A percentile compares a stretch with the other conserved stretches of the same genome.
Evolutionary conservation across 179 eudicot genomes (phyloP).

Genomic region (Beta corolliflora): DNA sequence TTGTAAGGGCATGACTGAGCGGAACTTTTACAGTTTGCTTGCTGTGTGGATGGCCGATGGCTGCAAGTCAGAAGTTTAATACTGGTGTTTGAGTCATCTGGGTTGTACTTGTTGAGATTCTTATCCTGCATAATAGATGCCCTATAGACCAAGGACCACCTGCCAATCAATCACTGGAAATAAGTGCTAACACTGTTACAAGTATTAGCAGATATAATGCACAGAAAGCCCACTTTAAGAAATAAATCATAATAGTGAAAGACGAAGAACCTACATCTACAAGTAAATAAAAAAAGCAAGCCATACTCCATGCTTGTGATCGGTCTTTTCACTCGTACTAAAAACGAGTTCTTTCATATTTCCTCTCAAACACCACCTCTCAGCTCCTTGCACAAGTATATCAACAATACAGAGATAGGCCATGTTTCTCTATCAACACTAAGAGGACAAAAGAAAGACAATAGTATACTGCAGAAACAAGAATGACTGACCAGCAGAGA

Average conservation of each 20-base stretch:
- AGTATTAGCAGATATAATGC: constrained; percentile 25
- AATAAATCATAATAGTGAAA: not conserved
- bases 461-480: not conserved
- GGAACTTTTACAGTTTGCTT: constrained; percentile 60
- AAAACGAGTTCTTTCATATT: not conserved
- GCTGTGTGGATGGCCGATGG: constrained; percentile 67
- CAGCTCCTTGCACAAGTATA: too few relatives aligned
- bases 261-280: not conserved
- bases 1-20: constrained; percentile 73
- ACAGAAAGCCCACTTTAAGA: constrained; percentile 5
- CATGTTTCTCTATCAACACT: not conserved
- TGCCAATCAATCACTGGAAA: constrained; percentile 98
- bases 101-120: constrained; percentile 77
- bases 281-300: too few relatives aligned
- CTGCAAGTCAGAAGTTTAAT: constrained; percentile 68
- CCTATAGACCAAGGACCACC: constrained; percentile 99
- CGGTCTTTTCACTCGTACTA: not conserved
- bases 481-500: not conserved
- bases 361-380: constrained; percentile 6
- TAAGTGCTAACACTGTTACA: constrained; percentile 79
- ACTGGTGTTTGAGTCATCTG: constrained; percentile 73
- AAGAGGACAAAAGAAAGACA: not conserved
- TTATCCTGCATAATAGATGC: constrained; percentile 99
- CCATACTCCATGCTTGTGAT: too few relatives aligned
- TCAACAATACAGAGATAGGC: too few relatives aligned